phyloP scores from a whole-genome alignment of 2,329 filamentous ascomycete genomes.

The Fusarium ambrosium region DNA sequence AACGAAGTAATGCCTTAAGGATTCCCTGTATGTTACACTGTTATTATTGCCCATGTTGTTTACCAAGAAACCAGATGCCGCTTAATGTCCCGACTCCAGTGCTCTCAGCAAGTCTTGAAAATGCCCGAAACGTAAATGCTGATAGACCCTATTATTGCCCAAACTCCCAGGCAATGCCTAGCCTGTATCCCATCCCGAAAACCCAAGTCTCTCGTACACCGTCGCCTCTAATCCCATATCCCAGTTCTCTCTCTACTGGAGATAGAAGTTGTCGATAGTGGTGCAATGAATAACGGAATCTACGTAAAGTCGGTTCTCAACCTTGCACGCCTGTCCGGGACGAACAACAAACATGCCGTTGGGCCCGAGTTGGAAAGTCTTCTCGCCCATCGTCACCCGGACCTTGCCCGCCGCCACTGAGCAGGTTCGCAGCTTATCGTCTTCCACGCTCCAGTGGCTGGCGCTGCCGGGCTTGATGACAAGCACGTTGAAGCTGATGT shows the following conservation, averaged over 20 bases:
- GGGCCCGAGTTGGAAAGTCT: conserved; percentile 58
- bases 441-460: conserved; percentile 48
- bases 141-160: not conserved
- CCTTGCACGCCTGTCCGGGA: conserved; percentile 54
- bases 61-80: not conserved
- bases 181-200: not conserved
- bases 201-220: conserved; percentile 17
- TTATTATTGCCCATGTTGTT: not conserved
- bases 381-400: conserved; percentile 52
- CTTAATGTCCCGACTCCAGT: not conserved
- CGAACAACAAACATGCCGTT: conserved; percentile 61
- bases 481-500: conserved; percentile 57
- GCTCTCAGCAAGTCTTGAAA: not conserved
- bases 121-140: not conserved
- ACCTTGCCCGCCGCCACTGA: conserved; percentile 59
- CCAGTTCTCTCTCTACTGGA: conserved; percentile 18
- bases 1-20: not conserved
- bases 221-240: not conserved
- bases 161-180: not conserved
- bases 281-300: conserved; percentile 61
- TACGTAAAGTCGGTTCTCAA: conserved; percentile 60
- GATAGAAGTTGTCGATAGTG: conserved; percentile 46
- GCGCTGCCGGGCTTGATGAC: conserved; percentile 56
- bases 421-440: conserved; percentile 54
- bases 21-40: not conserved